Evolutionary conservation across 1,284 basidiomycete species (phyloP).

Genomic region (Anthracocystis walkeri): DNA sequence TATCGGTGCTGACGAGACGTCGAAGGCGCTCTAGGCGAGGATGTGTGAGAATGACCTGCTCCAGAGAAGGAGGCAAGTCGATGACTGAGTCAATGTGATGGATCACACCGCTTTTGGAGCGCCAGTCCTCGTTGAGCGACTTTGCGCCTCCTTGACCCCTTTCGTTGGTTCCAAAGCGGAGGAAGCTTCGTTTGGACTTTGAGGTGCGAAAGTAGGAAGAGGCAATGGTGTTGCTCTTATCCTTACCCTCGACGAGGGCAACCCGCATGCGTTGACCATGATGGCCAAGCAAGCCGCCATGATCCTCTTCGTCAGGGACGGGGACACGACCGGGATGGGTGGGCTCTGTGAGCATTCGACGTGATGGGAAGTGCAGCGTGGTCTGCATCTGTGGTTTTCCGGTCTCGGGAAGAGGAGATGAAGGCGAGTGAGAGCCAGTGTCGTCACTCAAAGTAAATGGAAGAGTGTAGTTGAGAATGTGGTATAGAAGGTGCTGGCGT

Average conservation of each 20-base stretch:
- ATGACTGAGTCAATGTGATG: slow-evolving; percentile 82
- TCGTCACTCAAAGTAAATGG: slow-evolving; percentile 52
- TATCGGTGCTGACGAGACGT: slow-evolving; percentile 66
- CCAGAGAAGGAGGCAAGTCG: slow-evolving; percentile 79
- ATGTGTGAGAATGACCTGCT: slow-evolving; percentile 56
- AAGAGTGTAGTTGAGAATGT: slow-evolving; percentile 88
- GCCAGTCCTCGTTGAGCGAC: slow-evolving; percentile 71
- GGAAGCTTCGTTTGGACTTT: slow-evolving; percentile 12
- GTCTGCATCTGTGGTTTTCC: slow-evolving; percentile 67
- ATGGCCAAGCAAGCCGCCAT: slow-evolving; percentile 79
- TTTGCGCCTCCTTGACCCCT: slow-evolving; percentile 77
- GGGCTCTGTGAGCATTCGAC: slow-evolving; percentile 80
- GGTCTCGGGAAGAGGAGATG: slow-evolving; percentile 75
- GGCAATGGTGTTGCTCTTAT: not conserved
- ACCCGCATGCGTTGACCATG: slow-evolving; percentile 83
- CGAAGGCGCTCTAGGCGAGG: slow-evolving; percentile 63
- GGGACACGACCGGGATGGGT: slow-evolving; percentile 67
- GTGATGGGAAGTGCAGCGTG: slow-evolving; percentile 76
- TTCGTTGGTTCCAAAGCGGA: slow-evolving; percentile 77
- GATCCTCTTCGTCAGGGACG: slow-evolving; percentile 63
- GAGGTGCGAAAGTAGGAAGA: not conserved
- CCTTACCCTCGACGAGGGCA: slow-evolving; percentile 64
- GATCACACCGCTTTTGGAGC: slow-evolving; percentile 77
- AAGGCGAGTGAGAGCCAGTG: slow-evolving; percentile 74
- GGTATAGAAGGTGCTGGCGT: slow-evolving; percentile 92